Evolutionary conservation across 2,329 filamentous ascomycete genomes (phyloP), one percentile per base, ranked within the genome.

Genomic region (Clonostachys chloroleuca): DNA sequence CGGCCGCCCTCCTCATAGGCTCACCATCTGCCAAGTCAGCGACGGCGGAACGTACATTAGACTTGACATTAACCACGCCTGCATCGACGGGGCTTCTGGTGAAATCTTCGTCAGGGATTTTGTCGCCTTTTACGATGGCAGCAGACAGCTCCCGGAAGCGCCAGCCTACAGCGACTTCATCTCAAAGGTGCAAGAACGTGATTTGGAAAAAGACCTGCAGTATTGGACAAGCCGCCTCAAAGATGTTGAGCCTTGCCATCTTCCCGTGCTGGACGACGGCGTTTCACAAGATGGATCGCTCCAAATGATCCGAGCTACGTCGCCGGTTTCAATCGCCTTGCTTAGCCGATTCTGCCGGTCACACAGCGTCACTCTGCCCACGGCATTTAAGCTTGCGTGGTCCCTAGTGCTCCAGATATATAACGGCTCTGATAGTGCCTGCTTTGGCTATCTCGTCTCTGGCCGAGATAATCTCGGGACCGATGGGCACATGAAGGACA

Each of bases 371-470:
- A 47, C 48, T 6, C 45, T 46, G 13, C 39, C 41, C 37, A 47
- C 45, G 16, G 42, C 42, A 6, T n/a, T 50, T 39, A 39, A 50
- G 16, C 24, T 20, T 12, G 43, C 46, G 12, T 51, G 49, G 49
- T 46, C 49, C 12, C 17, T 51, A 40, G 33, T 40, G 5, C 40
- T 51, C 16, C 40, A 20, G 12, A 12, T 30, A 9, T 75, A 75
- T 50, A 73, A 73, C 6, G 67, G 66, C 2, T 58, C 62, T 1
- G 64, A 65, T 6, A 72, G 77, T 44, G 66, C 78, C 1, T 73
- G 71, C 30, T 80, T 79, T 49, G 76, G 75, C 3, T 74, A 78
- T 47, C 68, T 78, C 0, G 56, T 75, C 4, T 74, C 74, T 1
- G 76, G 75, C 6, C 64, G 77, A 24, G 75, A 80, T 49, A 62